A percentile compares a stretch with the other conserved stretches of the same genome.
Evolutionary conservation across 139 green algal genomes (phyloP).

Genomic region (Spirogloea muscicola): DNA sequence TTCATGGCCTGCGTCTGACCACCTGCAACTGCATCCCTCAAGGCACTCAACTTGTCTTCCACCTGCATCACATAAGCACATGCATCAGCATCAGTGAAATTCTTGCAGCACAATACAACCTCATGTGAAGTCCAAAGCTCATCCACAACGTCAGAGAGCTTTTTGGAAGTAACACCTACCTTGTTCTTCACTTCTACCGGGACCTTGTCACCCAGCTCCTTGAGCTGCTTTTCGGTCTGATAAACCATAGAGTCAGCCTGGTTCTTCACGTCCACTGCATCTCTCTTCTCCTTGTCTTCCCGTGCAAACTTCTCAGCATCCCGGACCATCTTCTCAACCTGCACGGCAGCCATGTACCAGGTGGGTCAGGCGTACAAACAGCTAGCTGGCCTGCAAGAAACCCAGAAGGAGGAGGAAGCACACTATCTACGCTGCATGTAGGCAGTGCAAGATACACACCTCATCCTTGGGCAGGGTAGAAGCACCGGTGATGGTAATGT

Average conservation of each 20-base stretch:
- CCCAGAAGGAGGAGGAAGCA: neutral
- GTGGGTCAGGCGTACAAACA: neutral
- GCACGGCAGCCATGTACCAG: neutral
- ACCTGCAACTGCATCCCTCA: conserved; percentile 67
- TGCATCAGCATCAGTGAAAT: too few species aligned
- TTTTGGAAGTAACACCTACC: conserved; percentile 17
- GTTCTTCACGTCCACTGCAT: conserved; percentile 92
- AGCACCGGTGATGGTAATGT: conserved; percentile 94
- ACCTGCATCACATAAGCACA: too few species aligned
- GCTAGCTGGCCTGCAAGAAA: neutral
- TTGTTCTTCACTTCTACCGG: conserved; percentile 51
- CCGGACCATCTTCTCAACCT: conserved; percentile 62
- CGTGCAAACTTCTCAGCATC: conserved; percentile 83
- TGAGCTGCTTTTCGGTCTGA: conserved; percentile 94
- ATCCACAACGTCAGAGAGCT: neutral
- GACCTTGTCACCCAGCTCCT: conserved; percentile 92
- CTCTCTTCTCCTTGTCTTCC: conserved; percentile 86
- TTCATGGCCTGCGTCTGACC: conserved; percentile 84
- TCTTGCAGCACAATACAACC: too few species aligned
- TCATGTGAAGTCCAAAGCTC: too few species aligned
- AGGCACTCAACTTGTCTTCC: conserved; percentile 71
- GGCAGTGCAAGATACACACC: conserved; percentile 55
- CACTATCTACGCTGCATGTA: neutral
- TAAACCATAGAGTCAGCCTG: conserved; percentile 59
- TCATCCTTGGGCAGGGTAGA: conserved; percentile 67